Evolutionary conservation across 2,329 filamentous ascomycete species (phyloP).

Genomic region (Hysterium pulicare): DNA sequence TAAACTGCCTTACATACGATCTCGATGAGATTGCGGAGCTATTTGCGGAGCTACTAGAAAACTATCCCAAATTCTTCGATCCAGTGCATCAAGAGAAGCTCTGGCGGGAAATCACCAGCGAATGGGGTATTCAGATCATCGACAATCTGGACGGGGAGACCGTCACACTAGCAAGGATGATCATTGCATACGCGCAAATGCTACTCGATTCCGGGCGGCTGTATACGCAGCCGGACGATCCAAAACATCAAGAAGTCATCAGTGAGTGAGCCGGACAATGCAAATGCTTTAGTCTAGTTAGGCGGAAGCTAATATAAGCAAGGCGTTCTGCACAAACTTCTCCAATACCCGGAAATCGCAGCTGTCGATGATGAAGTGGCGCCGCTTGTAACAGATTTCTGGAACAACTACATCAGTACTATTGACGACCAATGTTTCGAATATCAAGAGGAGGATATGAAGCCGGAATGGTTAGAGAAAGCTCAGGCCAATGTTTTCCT

Average conservation of each 20-base stretch:
- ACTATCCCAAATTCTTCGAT: conserved; percentile 34
- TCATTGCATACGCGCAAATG: conserved; percentile 34
- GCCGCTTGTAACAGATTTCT: conserved; percentile 73
- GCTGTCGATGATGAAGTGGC: conserved; percentile 73
- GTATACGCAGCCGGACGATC: conserved; percentile 48
- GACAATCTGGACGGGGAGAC: conserved; percentile 34
- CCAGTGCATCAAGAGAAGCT: conserved; percentile 29
- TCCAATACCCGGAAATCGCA: conserved; percentile 63
- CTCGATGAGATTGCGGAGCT: conserved; percentile 43
- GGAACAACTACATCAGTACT: conserved; percentile 72
- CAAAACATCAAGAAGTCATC: conserved; percentile 33
- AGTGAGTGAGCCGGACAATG: conserved; percentile 30
- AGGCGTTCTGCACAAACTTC: conserved; percentile 59
- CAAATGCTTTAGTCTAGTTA: too few species aligned
- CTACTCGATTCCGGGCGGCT: conserved; percentile 29
- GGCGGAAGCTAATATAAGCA: conserved; percentile 1
- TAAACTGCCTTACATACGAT: conserved; percentile 59
- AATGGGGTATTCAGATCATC: conserved; percentile 35
- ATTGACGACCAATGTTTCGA: conserved; percentile 53
- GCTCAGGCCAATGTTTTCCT: conserved; percentile 60
- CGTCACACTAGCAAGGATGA: conserved; percentile 31
- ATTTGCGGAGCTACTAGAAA: conserved; percentile 33
- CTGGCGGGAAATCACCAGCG: conserved; percentile 31
- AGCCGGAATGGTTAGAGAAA: conserved; percentile 54
- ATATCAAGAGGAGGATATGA: conserved; percentile 29